Evolutionary conservation across 345 rosid species (phyloP).

Genomic region (Atalantia buxifolia): DNA sequence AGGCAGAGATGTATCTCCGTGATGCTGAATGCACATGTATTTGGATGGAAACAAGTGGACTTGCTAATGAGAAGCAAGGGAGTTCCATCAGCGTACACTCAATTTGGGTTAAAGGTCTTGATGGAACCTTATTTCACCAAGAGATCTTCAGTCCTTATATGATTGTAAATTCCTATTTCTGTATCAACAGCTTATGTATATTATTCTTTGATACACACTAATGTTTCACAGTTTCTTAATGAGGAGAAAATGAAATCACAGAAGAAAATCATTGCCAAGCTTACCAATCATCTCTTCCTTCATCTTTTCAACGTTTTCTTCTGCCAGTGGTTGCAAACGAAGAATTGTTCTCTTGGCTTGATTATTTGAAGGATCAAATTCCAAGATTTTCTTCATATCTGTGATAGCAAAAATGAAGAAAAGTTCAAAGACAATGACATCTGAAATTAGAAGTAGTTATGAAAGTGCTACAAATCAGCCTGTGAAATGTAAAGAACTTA

Average conservation of each 20-base stretch:
- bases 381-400: slow-evolving; percentile 86
- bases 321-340: slow-evolving; percentile 84
- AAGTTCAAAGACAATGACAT: not conserved
- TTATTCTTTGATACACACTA: not conserved
- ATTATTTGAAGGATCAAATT: slow-evolving; percentile 74
- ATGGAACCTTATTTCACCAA: not conserved
- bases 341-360: slow-evolving; percentile 64
- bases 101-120: not conserved
- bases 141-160: not conserved
- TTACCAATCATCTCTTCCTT: slow-evolving; percentile 97
- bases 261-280: slow-evolving; percentile 15
- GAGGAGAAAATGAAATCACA: not conserved
- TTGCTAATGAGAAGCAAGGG: not conserved
- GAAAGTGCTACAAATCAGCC: not conserved
- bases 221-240: not conserved
- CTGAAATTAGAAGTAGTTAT: not conserved
- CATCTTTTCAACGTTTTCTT: slow-evolving; percentile 93
- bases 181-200: not conserved
- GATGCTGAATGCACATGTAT: not conserved
- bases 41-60: not conserved
- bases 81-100: not conserved
- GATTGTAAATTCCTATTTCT: not conserved
- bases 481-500: not conserved
- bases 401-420: slow-evolving; percentile 10
- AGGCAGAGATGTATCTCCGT: not conserved